Evolutionary conservation across 2,329 filamentous ascomycete species (phyloP).

Genomic region (Blumeriella jaapii): DNA sequence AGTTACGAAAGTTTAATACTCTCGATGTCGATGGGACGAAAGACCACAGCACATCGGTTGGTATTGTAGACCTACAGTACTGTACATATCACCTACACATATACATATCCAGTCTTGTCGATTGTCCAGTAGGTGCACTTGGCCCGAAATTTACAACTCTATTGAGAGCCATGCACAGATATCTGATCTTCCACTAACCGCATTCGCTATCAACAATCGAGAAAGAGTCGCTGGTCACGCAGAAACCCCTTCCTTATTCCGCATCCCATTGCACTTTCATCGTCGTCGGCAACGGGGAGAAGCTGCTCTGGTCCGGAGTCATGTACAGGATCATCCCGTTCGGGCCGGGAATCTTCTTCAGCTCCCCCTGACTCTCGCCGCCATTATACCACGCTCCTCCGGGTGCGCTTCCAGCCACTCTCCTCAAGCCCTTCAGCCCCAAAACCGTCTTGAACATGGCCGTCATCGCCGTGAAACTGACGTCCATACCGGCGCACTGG

Average conservation of each 20-base stretch:
- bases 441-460: slow-evolving; percentile 27
- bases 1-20: too few relatives aligned
- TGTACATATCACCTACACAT: too few relatives aligned
- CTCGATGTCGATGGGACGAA: too few relatives aligned
- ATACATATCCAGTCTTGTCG: too few relatives aligned
- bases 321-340: slow-evolving; percentile 39
- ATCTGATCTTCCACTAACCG: too few relatives aligned
- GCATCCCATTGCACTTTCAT: slow-evolving; percentile 26
- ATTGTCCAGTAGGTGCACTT: too few relatives aligned
- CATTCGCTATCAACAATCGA: background rate
- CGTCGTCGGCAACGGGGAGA: slow-evolving; percentile 36
- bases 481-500: slow-evolving; percentile 48
- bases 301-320: slow-evolving; percentile 51
- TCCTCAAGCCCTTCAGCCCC: slow-evolving; percentile 16
- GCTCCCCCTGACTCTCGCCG: slow-evolving; percentile 27
- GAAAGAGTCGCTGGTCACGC: background rate
- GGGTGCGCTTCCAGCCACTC: slow-evolving; percentile 12
- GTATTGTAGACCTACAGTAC: too few relatives aligned
- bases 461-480: slow-evolving; percentile 49
- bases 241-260: background rate
- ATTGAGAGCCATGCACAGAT: too few relatives aligned
- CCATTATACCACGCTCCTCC: slow-evolving; percentile 7
- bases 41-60: too few relatives aligned
- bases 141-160: too few relatives aligned
- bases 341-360: slow-evolving; percentile 17